These are phyloP conservation scores for Pachysandra terminalis DNA, from an alignment of 164 flowering plant species.

Conservation along the genomic window DNA sequence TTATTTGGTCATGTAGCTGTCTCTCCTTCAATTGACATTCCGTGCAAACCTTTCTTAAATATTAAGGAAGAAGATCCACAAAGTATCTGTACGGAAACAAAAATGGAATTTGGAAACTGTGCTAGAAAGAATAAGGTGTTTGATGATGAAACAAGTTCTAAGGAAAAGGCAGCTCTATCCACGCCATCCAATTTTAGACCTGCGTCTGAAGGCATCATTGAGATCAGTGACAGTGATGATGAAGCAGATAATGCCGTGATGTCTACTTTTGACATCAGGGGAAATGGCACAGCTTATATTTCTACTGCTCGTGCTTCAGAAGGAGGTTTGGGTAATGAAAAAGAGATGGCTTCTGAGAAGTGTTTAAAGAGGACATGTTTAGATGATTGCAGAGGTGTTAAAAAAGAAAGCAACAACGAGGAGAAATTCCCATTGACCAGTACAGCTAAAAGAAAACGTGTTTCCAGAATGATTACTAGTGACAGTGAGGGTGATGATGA, in stretches of 20 bases:
- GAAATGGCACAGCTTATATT: background rate
- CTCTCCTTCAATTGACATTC: conserved; percentile 21
- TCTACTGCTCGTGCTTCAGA: conserved; percentile 3
- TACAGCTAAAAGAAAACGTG: conserved; percentile 37
- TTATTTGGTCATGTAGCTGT: conserved; percentile 17
- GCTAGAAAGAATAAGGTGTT: conserved; percentile 30
- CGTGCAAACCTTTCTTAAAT: background rate
- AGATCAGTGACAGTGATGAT: conserved; percentile 46
- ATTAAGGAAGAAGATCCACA: conserved; percentile 5
- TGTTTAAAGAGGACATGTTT: conserved; percentile 10
- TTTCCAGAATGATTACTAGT: conserved; percentile 31
- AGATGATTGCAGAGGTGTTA: conserved; percentile 13
- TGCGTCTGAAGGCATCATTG: conserved; percentile 23
- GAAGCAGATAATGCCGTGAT: conserved; percentile 17
- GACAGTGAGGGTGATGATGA: conserved; percentile 33
- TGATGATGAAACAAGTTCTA: conserved; percentile 21
- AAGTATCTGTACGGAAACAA: background rate
- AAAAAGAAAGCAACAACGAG: background rate
- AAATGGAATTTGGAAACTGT: conserved; percentile 5
- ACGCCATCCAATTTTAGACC: conserved; percentile 26
- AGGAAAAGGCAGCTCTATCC: conserved; percentile 29
- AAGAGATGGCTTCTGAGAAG: conserved; percentile 8
- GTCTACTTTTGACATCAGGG: background rate
- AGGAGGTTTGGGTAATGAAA: conserved; percentile 3
- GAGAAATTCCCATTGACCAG: conserved; percentile 10